Percentiles rank a stretch among this genome's conserved stretches.
These are phyloP conservation scores for Parathielavia hyrcaniae DNA, from an alignment of 495 filamentous ascomycete genomes.

Conservation along the genomic window DNA sequence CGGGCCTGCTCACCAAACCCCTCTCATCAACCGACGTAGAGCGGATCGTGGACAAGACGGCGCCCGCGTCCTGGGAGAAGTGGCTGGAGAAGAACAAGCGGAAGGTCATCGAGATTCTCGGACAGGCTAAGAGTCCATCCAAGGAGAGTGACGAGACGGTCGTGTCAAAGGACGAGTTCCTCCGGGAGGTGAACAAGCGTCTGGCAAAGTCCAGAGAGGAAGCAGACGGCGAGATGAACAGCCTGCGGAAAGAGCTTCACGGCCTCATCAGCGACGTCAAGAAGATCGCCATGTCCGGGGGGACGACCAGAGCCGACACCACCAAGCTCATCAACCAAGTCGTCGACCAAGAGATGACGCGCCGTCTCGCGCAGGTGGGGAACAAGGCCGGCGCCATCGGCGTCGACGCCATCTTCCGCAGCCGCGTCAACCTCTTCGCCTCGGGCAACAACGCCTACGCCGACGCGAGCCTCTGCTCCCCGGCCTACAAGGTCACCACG, in stretches of 20 bases:
- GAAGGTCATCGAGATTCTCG: slow-evolving; percentile 24
- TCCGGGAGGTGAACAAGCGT: slow-evolving; percentile 21
- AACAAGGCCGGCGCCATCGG: slow-evolving; percentile 25
- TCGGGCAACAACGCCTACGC: slow-evolving; percentile 34
- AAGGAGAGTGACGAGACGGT: slow-evolving; percentile 5
- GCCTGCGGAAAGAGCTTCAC: slow-evolving; percentile 19
- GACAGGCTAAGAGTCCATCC: slow-evolving; percentile 4
- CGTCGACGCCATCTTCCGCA: slow-evolving; percentile 29
- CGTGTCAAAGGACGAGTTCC: slow-evolving; percentile 26
- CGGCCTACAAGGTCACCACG: slow-evolving; percentile 19
- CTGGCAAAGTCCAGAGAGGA: slow-evolving; percentile 20
- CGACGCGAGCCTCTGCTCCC: slow-evolving; percentile 29
- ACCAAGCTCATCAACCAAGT: slow-evolving; percentile 31
- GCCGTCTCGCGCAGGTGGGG: slow-evolving; percentile 34
- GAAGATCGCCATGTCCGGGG: neutral
- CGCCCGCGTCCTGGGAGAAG: slow-evolving; percentile 29
- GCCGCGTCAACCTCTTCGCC: slow-evolving; percentile 40
- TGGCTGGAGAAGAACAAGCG: slow-evolving; percentile 36
- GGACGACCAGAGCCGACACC: slow-evolving; percentile 33
- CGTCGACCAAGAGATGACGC: slow-evolving; percentile 33
- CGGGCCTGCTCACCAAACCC: slow-evolving; percentile 2
- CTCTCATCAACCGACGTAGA: slow-evolving; percentile 16
- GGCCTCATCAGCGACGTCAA: slow-evolving; percentile 16
- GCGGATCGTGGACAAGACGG: slow-evolving; percentile 16
- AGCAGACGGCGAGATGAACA: slow-evolving; percentile 19